Evolutionary conservation across 2,329 filamentous ascomycete genomes (phyloP).

Genomic region (Fusarium caatingaense): DNA sequence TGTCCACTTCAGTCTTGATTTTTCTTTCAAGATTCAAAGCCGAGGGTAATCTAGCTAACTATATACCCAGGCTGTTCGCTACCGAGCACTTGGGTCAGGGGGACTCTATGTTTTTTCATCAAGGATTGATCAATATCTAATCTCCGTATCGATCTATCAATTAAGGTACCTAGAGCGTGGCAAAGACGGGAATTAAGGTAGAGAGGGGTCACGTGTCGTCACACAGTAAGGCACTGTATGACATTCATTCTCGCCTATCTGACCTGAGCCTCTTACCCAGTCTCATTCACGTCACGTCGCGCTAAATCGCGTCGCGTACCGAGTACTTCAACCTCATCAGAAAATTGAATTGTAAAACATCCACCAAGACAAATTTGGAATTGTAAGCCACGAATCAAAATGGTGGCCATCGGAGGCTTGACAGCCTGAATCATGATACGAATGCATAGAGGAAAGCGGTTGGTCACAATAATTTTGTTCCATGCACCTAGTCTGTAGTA

Average conservation of each 20-base stretch:
- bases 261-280: neutral
- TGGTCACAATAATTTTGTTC: neutral
- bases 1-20: conserved; percentile 11
- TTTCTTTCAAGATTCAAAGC: conserved; percentile 7
- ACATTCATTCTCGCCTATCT: neutral
- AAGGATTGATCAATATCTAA: conserved; percentile 25
- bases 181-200: conserved; percentile 21
- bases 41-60: neutral
- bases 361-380: neutral
- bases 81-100: conserved; percentile 36
- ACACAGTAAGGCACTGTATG: conserved; percentile 11
- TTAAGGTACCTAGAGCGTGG: conserved; percentile 14
- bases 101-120: conserved; percentile 14
- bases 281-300: conserved; percentile 16
- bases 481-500: neutral
- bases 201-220: conserved; percentile 28
- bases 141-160: conserved; percentile 22
- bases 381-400: conserved; percentile 17
- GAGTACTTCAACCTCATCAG: conserved; percentile 11
- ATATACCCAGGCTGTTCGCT: conserved; percentile 28
- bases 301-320: conserved; percentile 26
- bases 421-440: neutral
- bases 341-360: neutral
- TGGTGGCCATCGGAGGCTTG: neutral
- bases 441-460: neutral